Conservation (phyloP, 108 stramenopile species). For the Cyclotella baltica region DNA sequence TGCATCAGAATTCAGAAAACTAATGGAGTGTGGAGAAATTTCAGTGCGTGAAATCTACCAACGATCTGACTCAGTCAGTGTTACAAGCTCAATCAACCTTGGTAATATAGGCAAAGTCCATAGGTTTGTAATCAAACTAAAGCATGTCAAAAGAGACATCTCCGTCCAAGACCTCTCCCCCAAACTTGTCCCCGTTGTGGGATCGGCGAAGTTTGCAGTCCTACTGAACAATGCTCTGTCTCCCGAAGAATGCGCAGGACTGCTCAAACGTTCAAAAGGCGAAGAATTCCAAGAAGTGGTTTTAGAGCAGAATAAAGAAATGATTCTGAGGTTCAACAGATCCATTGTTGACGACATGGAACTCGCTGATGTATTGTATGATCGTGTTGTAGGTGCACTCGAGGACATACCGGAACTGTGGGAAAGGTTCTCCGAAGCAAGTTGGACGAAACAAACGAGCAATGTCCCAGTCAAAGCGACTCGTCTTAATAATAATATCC, state of each 20-base stretch:
- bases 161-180: constrained; percentile 24
- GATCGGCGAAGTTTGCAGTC: constrained; percentile 15
- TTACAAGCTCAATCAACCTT: neutral
- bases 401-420: constrained; percentile 6
- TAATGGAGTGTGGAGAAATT: constrained; percentile 3
- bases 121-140: constrained; percentile 13
- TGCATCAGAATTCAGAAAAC: constrained; percentile 47
- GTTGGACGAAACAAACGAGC: neutral
- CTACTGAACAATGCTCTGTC: constrained; percentile 8
- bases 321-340: neutral
- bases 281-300: neutral
- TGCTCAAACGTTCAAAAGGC: constrained; percentile 10
- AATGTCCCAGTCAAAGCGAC: neutral
- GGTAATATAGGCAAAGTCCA: constrained; percentile 8
- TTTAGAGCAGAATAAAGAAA: neutral
- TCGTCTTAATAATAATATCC: neutral
- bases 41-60: neutral
- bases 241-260: constrained; percentile 14
- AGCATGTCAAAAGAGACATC: neutral
- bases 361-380: neutral
- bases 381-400: constrained; percentile 9
- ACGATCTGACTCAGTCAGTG: constrained; percentile 7
- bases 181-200: constrained; percentile 5
- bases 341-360: neutral
- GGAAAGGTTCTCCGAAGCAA: constrained; percentile 6